Evolutionary conservation across 176 grass and related monocot species (phyloP).

Genomic region (Bolboschoenus planiculmis): DNA sequence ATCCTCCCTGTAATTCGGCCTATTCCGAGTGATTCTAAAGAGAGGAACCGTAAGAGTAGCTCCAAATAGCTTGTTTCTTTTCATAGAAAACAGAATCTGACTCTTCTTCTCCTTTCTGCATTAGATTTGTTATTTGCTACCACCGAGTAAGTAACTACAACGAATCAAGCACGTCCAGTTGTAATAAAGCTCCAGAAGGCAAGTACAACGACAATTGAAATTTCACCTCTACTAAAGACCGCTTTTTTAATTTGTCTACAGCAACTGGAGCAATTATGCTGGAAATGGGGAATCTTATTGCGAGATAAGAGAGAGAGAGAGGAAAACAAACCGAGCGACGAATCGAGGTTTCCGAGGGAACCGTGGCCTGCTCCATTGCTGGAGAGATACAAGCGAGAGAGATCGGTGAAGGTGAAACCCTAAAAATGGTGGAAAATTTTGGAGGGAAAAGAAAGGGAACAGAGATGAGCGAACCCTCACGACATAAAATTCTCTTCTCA

Average conservation of each 20-base stretch:
- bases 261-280: background rate
- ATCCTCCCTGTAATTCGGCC: background rate
- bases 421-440: background rate
- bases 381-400: background rate
- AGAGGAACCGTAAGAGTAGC: background rate
- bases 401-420: constrained; percentile 13
- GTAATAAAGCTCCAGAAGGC: background rate
- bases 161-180: background rate
- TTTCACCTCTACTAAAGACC: background rate
- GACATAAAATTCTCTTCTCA: too few relatives aligned
- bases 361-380: constrained; percentile 36
- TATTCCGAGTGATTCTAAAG: background rate
- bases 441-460: background rate
- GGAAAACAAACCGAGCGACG: constrained; percentile 27
- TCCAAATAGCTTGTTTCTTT: background rate
- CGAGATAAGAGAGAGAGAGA: background rate
- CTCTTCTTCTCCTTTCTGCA: background rate
- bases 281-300: background rate
- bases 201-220: background rate
- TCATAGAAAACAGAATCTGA: background rate
- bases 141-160: background rate
- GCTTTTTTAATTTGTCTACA: background rate
- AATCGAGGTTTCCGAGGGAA: constrained; percentile 30
- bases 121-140: background rate
- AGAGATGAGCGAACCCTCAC: background rate